A percentile compares a stretch with the other conserved stretches of the same genome.
These are phyloP conservation scores for Cytospora piceae DNA, from an alignment of 2,329 filamentous ascomycete genomes.

Conservation along the genomic window DNA sequence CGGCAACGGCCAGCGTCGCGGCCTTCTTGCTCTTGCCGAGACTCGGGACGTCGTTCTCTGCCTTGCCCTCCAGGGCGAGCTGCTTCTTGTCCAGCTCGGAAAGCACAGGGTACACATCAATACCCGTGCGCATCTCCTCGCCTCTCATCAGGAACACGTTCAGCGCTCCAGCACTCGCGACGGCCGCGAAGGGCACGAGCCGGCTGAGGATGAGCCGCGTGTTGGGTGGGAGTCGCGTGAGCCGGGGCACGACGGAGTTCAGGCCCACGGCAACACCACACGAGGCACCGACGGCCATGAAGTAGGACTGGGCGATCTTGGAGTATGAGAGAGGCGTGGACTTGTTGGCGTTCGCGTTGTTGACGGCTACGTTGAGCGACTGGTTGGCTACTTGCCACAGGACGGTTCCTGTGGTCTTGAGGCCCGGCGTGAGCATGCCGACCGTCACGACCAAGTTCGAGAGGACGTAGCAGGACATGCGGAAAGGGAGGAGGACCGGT, in stretches of 20 bases:
- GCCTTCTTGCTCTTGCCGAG: conserved; percentile 88
- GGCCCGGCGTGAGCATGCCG: conserved; percentile 92
- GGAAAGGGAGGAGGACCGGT: conserved; percentile 90
- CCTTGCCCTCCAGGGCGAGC: conserved; percentile 59
- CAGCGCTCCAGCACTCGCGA: conserved; percentile 85
- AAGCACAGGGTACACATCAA: conserved; percentile 86
- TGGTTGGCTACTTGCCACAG: conserved; percentile 97
- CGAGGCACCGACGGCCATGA: conserved; percentile 87
- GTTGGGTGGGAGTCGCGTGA: conserved; percentile 75
- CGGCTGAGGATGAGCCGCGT: conserved; percentile 78
- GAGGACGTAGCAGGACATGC: conserved; percentile 94
- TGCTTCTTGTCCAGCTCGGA: conserved; percentile 69
- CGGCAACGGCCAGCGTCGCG: conserved; percentile 84
- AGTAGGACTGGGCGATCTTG: conserved; percentile 86
- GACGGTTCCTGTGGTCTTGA: conserved; percentile 81
- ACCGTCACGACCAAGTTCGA: conserved; percentile 94
- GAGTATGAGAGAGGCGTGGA: conserved; percentile 82
- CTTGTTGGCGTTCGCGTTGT: conserved; percentile 97
- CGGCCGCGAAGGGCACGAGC: conserved; percentile 95
- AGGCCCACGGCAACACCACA: conserved; percentile 93
- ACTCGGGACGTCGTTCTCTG: conserved; percentile 67
- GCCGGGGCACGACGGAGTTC: conserved; percentile 83
- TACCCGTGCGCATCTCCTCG: conserved; percentile 91
- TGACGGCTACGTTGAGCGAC: conserved; percentile 97
- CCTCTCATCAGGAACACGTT: conserved; percentile 98